Evolutionary conservation across 495 filamentous ascomycete species (phyloP), one percentile per base, ranked within the genome.

Genomic region (Aspergillus cristatus): DNA sequence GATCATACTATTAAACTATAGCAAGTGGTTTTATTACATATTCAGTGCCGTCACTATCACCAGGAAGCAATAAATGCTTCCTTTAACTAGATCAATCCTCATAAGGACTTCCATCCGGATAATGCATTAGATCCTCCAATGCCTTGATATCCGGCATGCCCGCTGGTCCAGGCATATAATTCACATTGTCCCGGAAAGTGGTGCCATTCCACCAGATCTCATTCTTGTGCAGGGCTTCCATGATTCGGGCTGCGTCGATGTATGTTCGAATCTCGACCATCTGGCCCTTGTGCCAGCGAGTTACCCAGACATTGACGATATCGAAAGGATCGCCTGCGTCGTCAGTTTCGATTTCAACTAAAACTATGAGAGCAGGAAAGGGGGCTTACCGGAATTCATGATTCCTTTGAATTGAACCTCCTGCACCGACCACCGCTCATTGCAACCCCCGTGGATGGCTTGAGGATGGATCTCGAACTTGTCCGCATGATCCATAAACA

Each of bases 191-290:
- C 1, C 54, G 45, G 15, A 37, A 30, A 2, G 47, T 57, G 14
- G 55, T 59, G 3, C 48, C 52, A 40, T 63, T 63, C 54, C 50
- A 57, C 60, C 60, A 62, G 14, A 60, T 41, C 41, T 62, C 58
- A 16, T 62, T 62, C 43, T 62, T 58, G 14, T 52, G 43, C 28
- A 63, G 41, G 1, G 46, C 50, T 2, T 62, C 51, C 41, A 47
- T 55, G 18, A 62, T 58, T 14, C 22, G 43, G 6, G 49, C 38
- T 17, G 50, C 42, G 30, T 63, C 60, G 18, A 62, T 56, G 20
- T 58, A 63, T 2, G 58, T 62, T 8, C 60, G 49, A 7, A 60
- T 54, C 44, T 63, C 57, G 13, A 58, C 57, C 53, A 63, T 62
- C 28, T 62, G 60, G 8, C 45, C 43, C 2, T 39, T 30, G 32